These are phyloP conservation scores for Phytophthora palmivora DNA, from an alignment of 352 stramenopile species.

Conservation along the genomic window DNA sequence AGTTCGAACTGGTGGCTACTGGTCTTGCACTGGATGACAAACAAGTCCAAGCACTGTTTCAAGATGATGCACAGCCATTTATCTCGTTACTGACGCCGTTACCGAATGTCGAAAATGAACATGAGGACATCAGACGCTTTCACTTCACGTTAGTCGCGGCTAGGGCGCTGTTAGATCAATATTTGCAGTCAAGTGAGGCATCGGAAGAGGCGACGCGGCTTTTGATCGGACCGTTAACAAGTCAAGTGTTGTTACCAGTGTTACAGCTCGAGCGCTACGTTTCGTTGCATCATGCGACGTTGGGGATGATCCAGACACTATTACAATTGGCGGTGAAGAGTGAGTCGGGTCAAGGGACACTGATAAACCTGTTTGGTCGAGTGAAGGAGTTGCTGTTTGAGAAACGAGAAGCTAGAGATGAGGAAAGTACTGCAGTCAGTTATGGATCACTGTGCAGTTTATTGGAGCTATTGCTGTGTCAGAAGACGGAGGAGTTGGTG, in stretches of 20 bases:
- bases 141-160: constrained; percentile 57
- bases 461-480: constrained; percentile 50
- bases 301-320: constrained; percentile 39
- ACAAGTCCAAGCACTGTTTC: constrained; percentile 40
- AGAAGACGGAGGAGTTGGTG: constrained; percentile 18
- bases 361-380: constrained; percentile 9
- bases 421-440: constrained; percentile 20
- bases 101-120: constrained; percentile 16
- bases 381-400: constrained; percentile 20
- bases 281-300: constrained; percentile 36
- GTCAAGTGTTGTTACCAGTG: constrained; percentile 42
- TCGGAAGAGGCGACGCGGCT: constrained; percentile 6
- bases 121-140: constrained; percentile 35
- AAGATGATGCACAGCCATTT: constrained; percentile 16
- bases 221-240: constrained; percentile 13
- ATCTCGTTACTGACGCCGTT: constrained; percentile 53
- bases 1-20: constrained; percentile 64
- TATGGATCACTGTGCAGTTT: constrained; percentile 60
- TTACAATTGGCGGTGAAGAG: constrained; percentile 10
- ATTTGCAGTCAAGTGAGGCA: constrained; percentile 21
- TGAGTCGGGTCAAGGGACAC: neutral
- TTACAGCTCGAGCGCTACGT: constrained; percentile 31
- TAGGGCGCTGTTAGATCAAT: constrained; percentile 33
- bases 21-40: constrained; percentile 38
- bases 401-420: constrained; percentile 2